A percentile compares a stretch with the other conserved stretches of the same genome.
These are phyloP conservation scores for Rhynchosporium agropyri DNA, from an alignment of 2,329 filamentous ascomycete species.

Conservation along the genomic window DNA sequence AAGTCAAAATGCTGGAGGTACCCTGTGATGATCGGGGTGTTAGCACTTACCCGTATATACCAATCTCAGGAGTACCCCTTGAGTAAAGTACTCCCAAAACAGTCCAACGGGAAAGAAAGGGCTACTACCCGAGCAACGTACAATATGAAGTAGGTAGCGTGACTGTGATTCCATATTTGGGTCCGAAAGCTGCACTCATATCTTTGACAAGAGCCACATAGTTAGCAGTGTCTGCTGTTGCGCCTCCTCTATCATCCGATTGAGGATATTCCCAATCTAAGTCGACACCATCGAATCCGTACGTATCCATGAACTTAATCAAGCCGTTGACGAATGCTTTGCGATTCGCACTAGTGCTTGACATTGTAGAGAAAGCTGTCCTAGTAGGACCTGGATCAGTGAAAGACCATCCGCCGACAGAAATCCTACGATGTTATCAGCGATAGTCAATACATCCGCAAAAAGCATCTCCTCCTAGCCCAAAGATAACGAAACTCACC, in stretches of 20 bases:
- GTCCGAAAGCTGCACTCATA: conserved; percentile 28
- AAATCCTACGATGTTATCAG: conserved; percentile 3
- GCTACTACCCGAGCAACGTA: no score
- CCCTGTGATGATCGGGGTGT: conserved; percentile 7
- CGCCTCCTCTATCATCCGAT: conserved; percentile 46
- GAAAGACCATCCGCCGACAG: conserved; percentile 23
- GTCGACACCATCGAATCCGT: conserved; percentile 49
- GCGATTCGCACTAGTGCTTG: conserved; percentile 1
- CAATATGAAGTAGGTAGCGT: conserved; percentile 41
- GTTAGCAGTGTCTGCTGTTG: conserved; percentile 43
- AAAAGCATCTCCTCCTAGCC: no score
- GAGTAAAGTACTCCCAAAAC: no score
- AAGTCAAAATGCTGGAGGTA: conserved; percentile 43
- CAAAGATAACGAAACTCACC: not conserved
- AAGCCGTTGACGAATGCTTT: conserved; percentile 40
- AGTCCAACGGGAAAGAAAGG: no score
- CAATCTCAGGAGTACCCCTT: no score
- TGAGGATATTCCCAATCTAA: conserved; percentile 50
- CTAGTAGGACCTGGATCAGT: not conserved
- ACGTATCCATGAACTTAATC: conserved; percentile 46
- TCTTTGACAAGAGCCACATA: conserved; percentile 36
- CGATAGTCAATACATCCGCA: no score
- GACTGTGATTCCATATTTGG: conserved; percentile 43
- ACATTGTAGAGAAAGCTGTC: conserved; percentile 13
- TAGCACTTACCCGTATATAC: no score